Conservation (phyloP, 805 yeast species). For the Hanseniaspora taiwanica region DNA sequence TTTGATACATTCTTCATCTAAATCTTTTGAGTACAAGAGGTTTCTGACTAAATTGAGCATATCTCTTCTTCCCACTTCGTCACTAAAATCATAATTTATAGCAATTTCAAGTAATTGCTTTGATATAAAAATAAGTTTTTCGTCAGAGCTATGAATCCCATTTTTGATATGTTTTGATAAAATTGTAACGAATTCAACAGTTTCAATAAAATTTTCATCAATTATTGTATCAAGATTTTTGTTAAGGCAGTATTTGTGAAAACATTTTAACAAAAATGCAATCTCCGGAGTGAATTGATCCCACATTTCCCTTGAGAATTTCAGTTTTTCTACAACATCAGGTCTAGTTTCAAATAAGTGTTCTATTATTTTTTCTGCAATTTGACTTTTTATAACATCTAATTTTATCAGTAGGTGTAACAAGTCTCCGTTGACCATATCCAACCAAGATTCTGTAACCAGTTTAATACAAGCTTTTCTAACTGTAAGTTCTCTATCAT, state of each 20-base stretch:
- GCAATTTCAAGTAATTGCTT: conserved; percentile 61
- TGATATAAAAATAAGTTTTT: conserved; percentile 51
- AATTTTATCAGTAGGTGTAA: conserved; percentile 58
- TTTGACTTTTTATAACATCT: conserved; percentile 52
- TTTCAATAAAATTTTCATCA: conserved; percentile 67
- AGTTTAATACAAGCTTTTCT: conserved; percentile 56
- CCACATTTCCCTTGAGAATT: conserved; percentile 60
- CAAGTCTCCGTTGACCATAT: conserved; percentile 52
- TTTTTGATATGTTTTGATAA: conserved; percentile 43
- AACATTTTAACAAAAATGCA: conserved; percentile 57
- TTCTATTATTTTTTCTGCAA: conserved; percentile 56
- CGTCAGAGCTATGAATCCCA: conserved; percentile 31
- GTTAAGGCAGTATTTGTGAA: conserved; percentile 49
- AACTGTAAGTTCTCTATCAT: conserved; percentile 71
- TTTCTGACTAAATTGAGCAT: conserved; percentile 49
- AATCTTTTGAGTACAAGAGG: conserved; percentile 42
- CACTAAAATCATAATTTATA: conserved; percentile 68
- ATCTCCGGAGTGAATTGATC: conserved; percentile 56
- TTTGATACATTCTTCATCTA: conserved; percentile 40
- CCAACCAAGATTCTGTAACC: conserved; percentile 63
- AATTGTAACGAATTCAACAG: conserved; percentile 51
- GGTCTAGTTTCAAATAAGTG: conserved; percentile 46
- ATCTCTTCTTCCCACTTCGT: conserved; percentile 78
- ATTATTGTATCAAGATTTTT: conserved; percentile 38
- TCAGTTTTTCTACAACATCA: conserved; percentile 47